Base-by-base conservation (phyloP, 768 basidiomycete species). In the Hydnum rufescens region DNA sequence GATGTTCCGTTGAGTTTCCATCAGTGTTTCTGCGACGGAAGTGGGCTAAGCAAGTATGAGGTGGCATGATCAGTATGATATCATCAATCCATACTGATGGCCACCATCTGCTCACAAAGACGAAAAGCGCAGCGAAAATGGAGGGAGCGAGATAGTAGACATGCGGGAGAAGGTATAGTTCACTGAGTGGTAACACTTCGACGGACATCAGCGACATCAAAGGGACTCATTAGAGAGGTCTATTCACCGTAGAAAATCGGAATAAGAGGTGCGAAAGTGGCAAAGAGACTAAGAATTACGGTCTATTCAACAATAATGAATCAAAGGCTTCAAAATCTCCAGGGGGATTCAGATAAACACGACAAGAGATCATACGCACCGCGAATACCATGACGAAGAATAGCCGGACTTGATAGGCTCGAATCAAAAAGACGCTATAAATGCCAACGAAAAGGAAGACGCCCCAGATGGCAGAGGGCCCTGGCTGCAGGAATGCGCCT, bases 381-480 rank as follows among this genome's bases (percentile, higher is more conserved):
- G 36, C 25, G 25, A 53, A 53, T 13, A 49, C 46, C 53, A 53
- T 53, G 53, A 53, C 39, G 34, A 53, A 53, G 53, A 53, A 53
- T 3, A 53, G 47, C 5, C 34, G 13, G 16, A 47, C 44, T 8
- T 47, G 13, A 23, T 47, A 47, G 13, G 26, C 44, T 13, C 53
- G 53, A 36, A 53, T 49, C 16, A 53, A 32, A 46, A 53, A 49
- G 16, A 49, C 25, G 32, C 28, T 13, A 32, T 53, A 53, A 2
- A 32, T 53, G 5, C 53, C 53, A 23, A 53, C 31, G 26, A 53
- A 53, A 4, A 53, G 32, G 13, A 49, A 53, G n/a, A 49, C 44
- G n/a, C 44, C 53, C 28, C 30, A 51, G 28, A 53, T 32, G 19
- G 46, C 53, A 13, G 53, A 53, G 31, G 53, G 49, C 8, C 47